Conservation (phyloP, 805 yeast genomes). For the Saccharomycopsis sp. region DNA sequence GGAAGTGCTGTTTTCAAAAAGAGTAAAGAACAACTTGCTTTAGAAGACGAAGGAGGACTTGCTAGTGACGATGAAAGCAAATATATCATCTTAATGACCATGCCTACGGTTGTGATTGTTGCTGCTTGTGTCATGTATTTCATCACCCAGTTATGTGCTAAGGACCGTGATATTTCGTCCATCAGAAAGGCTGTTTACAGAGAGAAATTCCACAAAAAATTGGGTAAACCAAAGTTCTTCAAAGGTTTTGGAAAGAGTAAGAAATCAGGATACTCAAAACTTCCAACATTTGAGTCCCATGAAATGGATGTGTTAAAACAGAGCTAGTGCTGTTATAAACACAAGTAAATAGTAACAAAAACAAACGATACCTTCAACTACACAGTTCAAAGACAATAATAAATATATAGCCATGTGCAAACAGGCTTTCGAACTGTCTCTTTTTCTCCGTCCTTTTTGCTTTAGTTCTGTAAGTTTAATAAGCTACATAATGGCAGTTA, state of each 20-base stretch:
- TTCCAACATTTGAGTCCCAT: conserved; percentile 33
- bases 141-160: conserved; percentile 50
- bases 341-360: neutral
- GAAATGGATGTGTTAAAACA: conserved; percentile 15
- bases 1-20: conserved; percentile 37
- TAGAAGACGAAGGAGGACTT: conserved; percentile 38
- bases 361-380: neutral
- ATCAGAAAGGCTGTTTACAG: conserved; percentile 33
- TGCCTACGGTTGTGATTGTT: conserved; percentile 60
- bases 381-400: neutral
- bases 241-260: conserved; percentile 30
- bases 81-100: conserved; percentile 51
- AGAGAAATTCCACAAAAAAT: conserved; percentile 30
- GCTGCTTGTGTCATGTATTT: conserved; percentile 58
- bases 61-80: conserved; percentile 41
- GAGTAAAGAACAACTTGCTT: conserved; percentile 37
- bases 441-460: neutral
- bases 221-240: conserved; percentile 34
- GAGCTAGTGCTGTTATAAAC: neutral
- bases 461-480: neutral
- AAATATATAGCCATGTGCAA: too few relatives aligned
- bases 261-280: conserved; percentile 33
- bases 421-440: neutral
- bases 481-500: neutral
- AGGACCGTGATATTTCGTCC: conserved; percentile 47